These are phyloP conservation scores for Globisporangium perplexum DNA, from an alignment of 352 stramenopile species.

Conservation along the genomic window DNA sequence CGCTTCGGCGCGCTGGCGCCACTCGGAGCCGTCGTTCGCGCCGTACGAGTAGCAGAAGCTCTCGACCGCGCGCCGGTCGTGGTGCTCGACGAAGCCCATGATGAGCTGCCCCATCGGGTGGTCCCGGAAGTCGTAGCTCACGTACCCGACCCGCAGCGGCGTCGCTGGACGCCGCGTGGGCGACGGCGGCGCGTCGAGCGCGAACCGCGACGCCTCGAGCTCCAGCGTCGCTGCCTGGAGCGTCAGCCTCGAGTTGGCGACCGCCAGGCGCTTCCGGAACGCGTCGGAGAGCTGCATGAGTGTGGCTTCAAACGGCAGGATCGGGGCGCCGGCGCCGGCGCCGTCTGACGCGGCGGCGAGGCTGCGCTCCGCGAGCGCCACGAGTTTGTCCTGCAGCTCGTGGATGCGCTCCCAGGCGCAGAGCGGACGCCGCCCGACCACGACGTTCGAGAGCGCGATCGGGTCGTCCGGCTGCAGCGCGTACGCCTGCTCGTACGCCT, in stretches of 20 bases:
- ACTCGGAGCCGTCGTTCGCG: conserved; percentile 57
- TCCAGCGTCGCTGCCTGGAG: conserved; percentile 34
- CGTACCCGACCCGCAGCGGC: conserved; percentile 74
- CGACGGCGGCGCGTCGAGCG: background rate
- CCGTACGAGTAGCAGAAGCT: conserved; percentile 83
- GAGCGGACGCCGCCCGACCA: conserved; percentile 43
- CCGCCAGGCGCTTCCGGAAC: conserved; percentile 42
- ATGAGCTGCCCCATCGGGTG: conserved; percentile 92
- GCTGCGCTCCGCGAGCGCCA: conserved; percentile 19
- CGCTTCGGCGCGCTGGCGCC: conserved; percentile 46
- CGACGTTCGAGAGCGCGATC: conserved; percentile 39
- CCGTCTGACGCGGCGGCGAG: conserved; percentile 12
- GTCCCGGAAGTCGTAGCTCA: conserved; percentile 90
- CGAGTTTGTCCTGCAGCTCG: conserved; percentile 35
- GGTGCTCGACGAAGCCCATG: conserved; percentile 71
- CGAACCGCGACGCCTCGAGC: conserved; percentile 15
- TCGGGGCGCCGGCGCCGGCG: conserved; percentile 2
- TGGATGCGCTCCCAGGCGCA: conserved; percentile 56
- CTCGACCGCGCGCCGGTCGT: conserved; percentile 43
- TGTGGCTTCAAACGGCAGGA: conserved; percentile 73
- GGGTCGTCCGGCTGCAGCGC: conserved; percentile 18
- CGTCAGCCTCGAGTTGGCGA: conserved; percentile 18
- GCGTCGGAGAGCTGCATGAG: conserved; percentile 45
- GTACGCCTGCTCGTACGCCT: conserved; percentile 26
- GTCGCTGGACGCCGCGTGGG: conserved; percentile 16